Evolutionary conservation across 768 basidiomycete genomes (phyloP), one percentile per base, ranked within the genome.

Genomic region (Podaxis rugospora): DNA sequence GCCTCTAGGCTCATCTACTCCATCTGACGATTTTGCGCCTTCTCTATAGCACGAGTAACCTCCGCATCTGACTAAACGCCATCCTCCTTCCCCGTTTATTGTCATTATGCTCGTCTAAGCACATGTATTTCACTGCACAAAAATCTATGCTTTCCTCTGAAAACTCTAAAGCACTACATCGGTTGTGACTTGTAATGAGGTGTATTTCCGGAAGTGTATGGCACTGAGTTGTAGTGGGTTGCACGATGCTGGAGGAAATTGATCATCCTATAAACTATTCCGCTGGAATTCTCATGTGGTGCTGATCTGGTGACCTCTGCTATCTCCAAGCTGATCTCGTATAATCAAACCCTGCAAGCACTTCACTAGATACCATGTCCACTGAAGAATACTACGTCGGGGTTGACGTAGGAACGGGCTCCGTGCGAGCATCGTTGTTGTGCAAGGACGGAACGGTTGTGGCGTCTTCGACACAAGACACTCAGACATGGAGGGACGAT

Each of bases 321-420:
- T 37, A 46, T 57, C 64, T 36, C 59, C 39, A 16, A n/a, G 21
- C 55, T 54, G 39, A 55, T 25, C 50, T 36, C 10, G 58, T 16
- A 61, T 50, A 39, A 47, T 40, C 57, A 42, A 14, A 50, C 16
- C 49, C 53, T 56, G 3, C 7, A 18, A 46, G n/a, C 28, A 39
- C 46, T 36, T 52, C 54, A 21, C 58, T 36, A 46, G 55, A 59
- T 21, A 61, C 64, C 44, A 81, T 82, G 78, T 68, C 73, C 50
- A 54, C 32, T n/a, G 47, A 64, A 42, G 69, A 76, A 57, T 84
- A 84, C 71, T 92, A 88, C 71, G 80, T 92, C 63, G 89, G 90
- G 51, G 76, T 92, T 61, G 89, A 91, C 71, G 91, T 96, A 35
- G 97, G 97, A 13, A 98, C 97, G 1, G 95, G 95, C 61, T 98